Evolutionary conservation across 495 filamentous ascomycete genomes (phyloP), one percentile per base, ranked within the genome.

Genomic region (Aspergillus egyptiacus): DNA sequence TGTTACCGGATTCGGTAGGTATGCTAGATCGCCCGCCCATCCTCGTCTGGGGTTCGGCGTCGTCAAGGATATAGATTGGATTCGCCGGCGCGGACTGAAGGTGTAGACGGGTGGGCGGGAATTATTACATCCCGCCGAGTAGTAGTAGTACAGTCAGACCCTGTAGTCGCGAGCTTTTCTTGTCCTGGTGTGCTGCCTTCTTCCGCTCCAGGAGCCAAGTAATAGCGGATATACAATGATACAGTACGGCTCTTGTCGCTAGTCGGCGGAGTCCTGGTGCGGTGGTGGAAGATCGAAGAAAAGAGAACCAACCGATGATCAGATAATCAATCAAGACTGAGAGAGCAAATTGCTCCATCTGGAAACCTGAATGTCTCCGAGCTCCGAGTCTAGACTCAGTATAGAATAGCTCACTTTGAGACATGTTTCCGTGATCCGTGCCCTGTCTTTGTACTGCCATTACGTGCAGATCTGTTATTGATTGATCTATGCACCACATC

Each of bases 331-430:
- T n/a, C n/a, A n/a, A 47, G 20, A 11, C 33, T 18, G 20, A 10
- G 46, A 19, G 27, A 46, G 35, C 48, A 42, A 55, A 55, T 55
- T 51, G 41, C 41, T 34, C 30, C 32, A 46, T 18, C 23, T 23
- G 56, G 51, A 53, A 51, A 20, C 39, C 44, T 35, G 31, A 51
- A 48, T 43, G 43, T 48, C 56, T 53, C 56, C 56, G 56, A 55
- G 46, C 45, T 55, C 56, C 52, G 56, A 59, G 49, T 23, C 56
- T 53, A 55, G 51, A 23, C 45, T 32, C n/a, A 28, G 47, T 14
- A 19, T 7, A 30, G 32, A 20, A 5, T 37, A 25, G 39, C 24
- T 37, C 20, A 13, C 22, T n/a, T 19, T 35, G 22, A 40, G 17
- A 23, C 18, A 35, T 51, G 41, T 50, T 49, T 56, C 54, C 54